A percentile compares a stretch with the other conserved stretches of the same genome.
Evolutionary conservation across 441 rosid genomes (phyloP).

Genomic region (Pelargonium fulgidum): DNA sequence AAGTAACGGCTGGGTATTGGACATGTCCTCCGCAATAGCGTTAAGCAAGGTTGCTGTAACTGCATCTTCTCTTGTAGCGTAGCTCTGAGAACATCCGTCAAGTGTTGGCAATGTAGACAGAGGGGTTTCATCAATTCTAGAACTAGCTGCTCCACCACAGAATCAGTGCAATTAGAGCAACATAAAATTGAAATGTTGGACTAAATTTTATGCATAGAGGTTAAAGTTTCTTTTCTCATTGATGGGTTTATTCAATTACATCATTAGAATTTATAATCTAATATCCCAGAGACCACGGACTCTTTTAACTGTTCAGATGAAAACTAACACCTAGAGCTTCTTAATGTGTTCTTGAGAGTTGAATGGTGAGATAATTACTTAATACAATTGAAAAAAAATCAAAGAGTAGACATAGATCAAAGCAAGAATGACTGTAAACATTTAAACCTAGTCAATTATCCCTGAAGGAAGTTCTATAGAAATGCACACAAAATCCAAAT

Average conservation of each 20-base stretch:
- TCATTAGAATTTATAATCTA: neutral
- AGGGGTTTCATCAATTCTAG: neutral
- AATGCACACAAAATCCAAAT: neutral
- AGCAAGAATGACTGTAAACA: neutral
- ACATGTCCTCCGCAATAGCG: neutral
- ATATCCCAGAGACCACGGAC: neutral
- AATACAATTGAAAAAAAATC: neutral
- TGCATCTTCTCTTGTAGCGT: neutral
- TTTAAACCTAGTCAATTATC: neutral
- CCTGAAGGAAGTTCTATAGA: too few species aligned
- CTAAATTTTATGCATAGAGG: neutral
- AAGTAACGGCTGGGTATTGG: neutral
- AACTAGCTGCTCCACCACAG: neutral
- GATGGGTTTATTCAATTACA: neutral
- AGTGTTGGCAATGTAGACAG: neutral
- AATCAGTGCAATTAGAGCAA: neutral
- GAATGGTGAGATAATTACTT: neutral
- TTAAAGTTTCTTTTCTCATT: conserved; percentile 1
- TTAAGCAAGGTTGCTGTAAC: conserved; percentile 7
- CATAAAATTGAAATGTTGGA: neutral
- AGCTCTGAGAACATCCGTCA: neutral
- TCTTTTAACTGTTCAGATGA: neutral
- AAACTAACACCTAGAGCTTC: neutral
- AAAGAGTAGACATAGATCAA: neutral
- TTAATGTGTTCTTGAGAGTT: neutral